phyloP scores from a whole-genome alignment of 768 basidiomycete species.

The Xerocomus potaroensis region DNA sequence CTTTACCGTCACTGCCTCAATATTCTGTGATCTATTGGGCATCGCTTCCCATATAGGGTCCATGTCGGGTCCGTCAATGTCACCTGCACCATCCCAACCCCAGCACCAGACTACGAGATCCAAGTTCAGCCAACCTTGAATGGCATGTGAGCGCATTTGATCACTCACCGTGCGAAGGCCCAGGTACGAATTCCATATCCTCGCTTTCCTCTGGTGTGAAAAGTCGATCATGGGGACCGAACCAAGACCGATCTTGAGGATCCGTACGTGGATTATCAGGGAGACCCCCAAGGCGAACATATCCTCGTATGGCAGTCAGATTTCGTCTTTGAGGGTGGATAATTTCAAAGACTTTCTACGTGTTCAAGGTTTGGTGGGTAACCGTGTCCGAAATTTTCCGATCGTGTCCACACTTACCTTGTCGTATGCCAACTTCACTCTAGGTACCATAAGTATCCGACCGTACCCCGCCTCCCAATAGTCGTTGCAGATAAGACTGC shows the following conservation, averaged over 20 bases:
- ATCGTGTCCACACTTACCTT: constrained; percentile 43
- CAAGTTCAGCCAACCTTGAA: constrained; percentile 4
- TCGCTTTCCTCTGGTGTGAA: constrained; percentile 88
- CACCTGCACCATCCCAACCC: constrained; percentile 99
- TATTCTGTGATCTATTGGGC: constrained; percentile 56
- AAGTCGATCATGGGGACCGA: constrained; percentile 92
- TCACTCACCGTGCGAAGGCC: constrained; percentile 75
- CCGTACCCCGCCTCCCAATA: constrained; percentile 97
- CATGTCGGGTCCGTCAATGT: constrained; percentile 95
- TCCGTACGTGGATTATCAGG: constrained; percentile 96
- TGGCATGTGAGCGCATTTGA: background rate
- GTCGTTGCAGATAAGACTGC: constrained; percentile 96
- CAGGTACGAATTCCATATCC: constrained; percentile 68
- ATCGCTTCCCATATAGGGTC: constrained; percentile 95
- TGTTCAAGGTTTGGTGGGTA: constrained; percentile 3
- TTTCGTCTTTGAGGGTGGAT: constrained; percentile 90
- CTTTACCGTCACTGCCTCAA: constrained; percentile 61
- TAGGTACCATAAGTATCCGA: constrained; percentile 94
- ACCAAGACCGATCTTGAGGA: constrained; percentile 97
- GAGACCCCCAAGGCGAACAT: constrained; percentile 90
- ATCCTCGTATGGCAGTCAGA: constrained; percentile 93
- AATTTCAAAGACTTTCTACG: constrained; percentile 88
- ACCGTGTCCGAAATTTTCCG: background rate
- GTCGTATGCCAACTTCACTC: constrained; percentile 96
- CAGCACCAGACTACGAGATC: constrained; percentile 86